phyloP scores from a whole-genome alignment of 495 filamentous ascomycete species.

The Trichoderma reesei region DNA sequence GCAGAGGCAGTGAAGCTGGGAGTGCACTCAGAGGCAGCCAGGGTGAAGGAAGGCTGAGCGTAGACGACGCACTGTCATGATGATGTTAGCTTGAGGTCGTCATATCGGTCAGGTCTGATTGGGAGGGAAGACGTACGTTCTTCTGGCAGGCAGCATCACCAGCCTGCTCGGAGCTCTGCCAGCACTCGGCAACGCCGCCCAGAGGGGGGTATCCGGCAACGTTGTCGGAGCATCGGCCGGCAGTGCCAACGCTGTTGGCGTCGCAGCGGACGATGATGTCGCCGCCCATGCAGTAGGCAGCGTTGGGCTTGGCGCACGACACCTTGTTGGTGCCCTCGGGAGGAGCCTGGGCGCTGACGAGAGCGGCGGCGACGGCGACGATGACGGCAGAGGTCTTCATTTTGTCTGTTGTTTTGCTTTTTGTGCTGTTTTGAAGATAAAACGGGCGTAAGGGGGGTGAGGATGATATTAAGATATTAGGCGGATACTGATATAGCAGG shows the following conservation, averaged over 20 bases:
- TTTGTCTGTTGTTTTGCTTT: conserved; percentile 4
- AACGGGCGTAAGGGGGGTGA: not conserved
- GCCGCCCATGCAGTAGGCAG: conserved; percentile 22
- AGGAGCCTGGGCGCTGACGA: conserved; percentile 19
- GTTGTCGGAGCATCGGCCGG: conserved; percentile 21
- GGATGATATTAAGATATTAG: conserved; percentile 8
- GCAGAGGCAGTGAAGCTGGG: conserved; percentile 16
- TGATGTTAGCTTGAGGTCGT: not conserved
- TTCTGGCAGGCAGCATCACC: conserved; percentile 28
- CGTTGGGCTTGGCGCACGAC: conserved; percentile 19
- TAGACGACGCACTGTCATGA: conserved; percentile 22
- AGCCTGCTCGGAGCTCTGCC: conserved; percentile 13
- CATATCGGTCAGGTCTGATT: not conserved
- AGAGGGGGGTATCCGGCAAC: conserved; percentile 22
- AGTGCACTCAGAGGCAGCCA: conserved; percentile 18
- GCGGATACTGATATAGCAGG: not conserved
- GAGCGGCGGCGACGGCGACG: conserved; percentile 19
- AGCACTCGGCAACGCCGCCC: conserved; percentile 21
- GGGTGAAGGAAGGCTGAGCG: conserved; percentile 18
- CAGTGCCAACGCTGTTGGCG: conserved; percentile 13
- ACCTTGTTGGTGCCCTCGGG: conserved; percentile 13
- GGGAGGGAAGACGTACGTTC: conserved; percentile 14
- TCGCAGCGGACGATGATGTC: conserved; percentile 28
- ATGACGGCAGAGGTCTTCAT: conserved; percentile 26
- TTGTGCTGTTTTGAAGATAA: not conserved